Base-by-base conservation (phyloP, 768 basidiomycete genomes). In the Lentinula detonsa region DNA sequence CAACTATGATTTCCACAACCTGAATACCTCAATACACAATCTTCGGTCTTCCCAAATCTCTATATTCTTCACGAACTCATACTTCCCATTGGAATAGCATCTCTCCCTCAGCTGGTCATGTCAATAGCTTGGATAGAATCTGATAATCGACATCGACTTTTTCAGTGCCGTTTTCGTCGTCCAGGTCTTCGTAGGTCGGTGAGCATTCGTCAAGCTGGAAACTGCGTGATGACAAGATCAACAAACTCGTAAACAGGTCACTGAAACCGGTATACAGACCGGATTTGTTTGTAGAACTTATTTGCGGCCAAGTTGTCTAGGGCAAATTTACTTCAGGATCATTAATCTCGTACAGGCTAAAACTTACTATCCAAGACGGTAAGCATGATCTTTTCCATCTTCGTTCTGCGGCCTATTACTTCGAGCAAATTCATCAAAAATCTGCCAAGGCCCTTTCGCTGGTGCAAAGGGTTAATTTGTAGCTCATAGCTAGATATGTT, bases 301-400 rank as follows among this genome's bases (percentile, higher is more conserved):
- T 73, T 58, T 0, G 84, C 85, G 4, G 64, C 62, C 5, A 62
- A 45, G 64, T 87, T 87, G 1, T 67, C 85, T 86, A 5, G 21
- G 16, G n/a, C 23, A 39, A 51, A n/a, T 48, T 61, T 64, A 9
- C 6, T 16, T 11, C 42, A 6, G 16, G 16, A 43, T 16, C 2
- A 66, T 43, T 49, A 37, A 64, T 13, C 1, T 61, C 59, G 56
- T 13, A 62, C 21, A 15, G 50, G 9, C 23, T 57, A 64, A 11
- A 4, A 61, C 72, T n/a, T 37, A 91, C 91, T 77, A 80, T 85
- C 86, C 65, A 93, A 80, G 1, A 85, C 88, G 0, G 92, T 94
- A 15, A 94, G 79, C 78, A 87, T 82, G 31, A 90, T 71, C 68
- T 87, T 91, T 42, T 83, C 72, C 86, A 93, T 88, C 2, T 68